Evolutionary conservation across 2,329 filamentous ascomycete genomes (phyloP).

Genomic region (Phialemoniopsis sp.): DNA sequence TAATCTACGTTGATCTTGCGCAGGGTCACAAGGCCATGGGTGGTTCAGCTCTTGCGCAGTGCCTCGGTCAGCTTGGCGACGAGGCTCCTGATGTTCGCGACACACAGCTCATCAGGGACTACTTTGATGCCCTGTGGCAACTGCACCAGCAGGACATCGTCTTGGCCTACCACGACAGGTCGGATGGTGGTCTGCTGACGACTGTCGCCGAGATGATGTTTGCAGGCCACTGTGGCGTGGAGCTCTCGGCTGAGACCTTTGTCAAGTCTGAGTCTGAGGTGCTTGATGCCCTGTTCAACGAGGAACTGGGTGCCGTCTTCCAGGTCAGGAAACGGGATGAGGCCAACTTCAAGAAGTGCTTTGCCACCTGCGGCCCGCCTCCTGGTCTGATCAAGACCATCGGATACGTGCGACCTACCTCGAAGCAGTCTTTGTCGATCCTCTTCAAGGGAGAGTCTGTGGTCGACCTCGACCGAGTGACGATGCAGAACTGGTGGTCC

Average conservation of each 20-base stretch:
- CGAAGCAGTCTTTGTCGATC: slow-evolving; percentile 74
- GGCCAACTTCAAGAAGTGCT: slow-evolving; percentile 80
- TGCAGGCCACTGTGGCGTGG: slow-evolving; percentile 83
- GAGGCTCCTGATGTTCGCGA: slow-evolving; percentile 84
- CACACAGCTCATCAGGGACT: slow-evolving; percentile 73
- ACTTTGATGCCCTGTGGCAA: slow-evolving; percentile 77
- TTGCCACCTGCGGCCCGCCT: slow-evolving; percentile 84
- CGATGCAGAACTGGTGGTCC: slow-evolving; percentile 85
- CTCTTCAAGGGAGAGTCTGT: slow-evolving; percentile 66
- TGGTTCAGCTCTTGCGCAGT: slow-evolving; percentile 87
- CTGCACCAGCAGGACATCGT: slow-evolving; percentile 64
- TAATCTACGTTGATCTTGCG: slow-evolving; percentile 90
- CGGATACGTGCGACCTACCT: slow-evolving; percentile 64
- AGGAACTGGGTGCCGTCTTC: slow-evolving; percentile 94
- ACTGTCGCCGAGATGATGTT: slow-evolving; percentile 98
- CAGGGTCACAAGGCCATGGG: slow-evolving; percentile 77
- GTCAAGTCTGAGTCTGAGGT: slow-evolving; percentile 35
- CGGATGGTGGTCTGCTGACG: slow-evolving; percentile 87
- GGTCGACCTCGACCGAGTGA: slow-evolving; percentile 63
- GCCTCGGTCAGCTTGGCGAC: slow-evolving; percentile 80
- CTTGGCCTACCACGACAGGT: slow-evolving; percentile 90
- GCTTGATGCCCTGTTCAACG: slow-evolving; percentile 83
- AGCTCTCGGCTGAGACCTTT: slow-evolving; percentile 68
- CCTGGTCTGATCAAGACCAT: slow-evolving; percentile 79
- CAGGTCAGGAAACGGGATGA: slow-evolving; percentile 85